A percentile compares a stretch with the other conserved stretches of the same genome.
These are phyloP conservation scores for Eurotiales sp. DNA, from an alignment of 2,329 filamentous ascomycete species.

Conservation along the genomic window DNA sequence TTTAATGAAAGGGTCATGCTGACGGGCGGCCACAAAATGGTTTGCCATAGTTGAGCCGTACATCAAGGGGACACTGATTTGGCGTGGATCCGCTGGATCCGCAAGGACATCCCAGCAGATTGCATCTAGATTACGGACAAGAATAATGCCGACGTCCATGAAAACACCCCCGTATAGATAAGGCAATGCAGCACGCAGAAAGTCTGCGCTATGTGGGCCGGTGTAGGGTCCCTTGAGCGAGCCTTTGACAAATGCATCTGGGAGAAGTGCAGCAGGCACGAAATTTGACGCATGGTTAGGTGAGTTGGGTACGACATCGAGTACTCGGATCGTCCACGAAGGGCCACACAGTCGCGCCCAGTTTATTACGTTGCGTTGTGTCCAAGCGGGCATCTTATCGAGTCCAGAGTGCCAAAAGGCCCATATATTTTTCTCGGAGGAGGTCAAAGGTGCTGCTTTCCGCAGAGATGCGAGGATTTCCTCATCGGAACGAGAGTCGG, in stretches of 20 bases:
- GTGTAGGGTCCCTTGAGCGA: conserved; percentile 44
- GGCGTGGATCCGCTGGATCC: conserved; percentile 2
- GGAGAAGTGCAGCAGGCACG: conserved; percentile 33
- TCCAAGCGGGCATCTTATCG: conserved; percentile 36
- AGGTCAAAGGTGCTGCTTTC: conserved; percentile 23
- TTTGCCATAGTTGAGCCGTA: conserved; percentile 30
- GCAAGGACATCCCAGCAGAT: conserved; percentile 38
- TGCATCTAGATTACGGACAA: conserved; percentile 40
- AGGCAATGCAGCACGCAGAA: conserved; percentile 44
- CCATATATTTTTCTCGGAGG: conserved; percentile 41
- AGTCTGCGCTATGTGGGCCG: conserved; percentile 47
- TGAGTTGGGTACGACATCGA: conserved; percentile 37
- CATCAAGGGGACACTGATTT: conserved; percentile 13
- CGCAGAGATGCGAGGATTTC: conserved; percentile 19
- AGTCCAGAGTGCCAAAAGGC: conserved; percentile 39
- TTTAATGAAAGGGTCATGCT: conserved; percentile 43
- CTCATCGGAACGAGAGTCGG: conserved; percentile 8
- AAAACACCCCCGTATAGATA: conserved; percentile 28
- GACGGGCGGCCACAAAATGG: conserved; percentile 43
- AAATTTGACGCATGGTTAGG: conserved; percentile 39
- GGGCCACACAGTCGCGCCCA: conserved; percentile 40
- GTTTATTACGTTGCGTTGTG: conserved; percentile 38
- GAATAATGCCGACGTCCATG: conserved; percentile 43
- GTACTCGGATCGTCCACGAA: conserved; percentile 41
- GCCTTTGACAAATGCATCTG: conserved; percentile 40